Evolutionary conservation across 2,329 filamentous ascomycete genomes (phyloP).

Genomic region (Aspergillus clavatus): DNA sequence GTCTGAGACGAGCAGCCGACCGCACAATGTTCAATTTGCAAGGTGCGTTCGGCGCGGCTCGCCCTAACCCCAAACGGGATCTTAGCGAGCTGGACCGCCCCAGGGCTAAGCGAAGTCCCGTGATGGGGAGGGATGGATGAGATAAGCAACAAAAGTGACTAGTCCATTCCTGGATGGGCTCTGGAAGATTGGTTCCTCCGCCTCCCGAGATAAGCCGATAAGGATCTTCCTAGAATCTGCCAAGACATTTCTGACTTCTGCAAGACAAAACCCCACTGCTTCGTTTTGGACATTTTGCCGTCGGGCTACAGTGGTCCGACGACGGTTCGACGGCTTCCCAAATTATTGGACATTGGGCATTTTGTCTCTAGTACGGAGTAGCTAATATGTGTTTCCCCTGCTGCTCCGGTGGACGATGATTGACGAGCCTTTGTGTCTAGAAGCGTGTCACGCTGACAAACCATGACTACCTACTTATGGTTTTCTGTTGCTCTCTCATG

Average conservation of each 20-base stretch:
- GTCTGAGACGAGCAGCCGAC: conserved; percentile 16
- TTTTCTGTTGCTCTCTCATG: background rate
- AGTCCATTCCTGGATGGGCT: conserved; percentile 6
- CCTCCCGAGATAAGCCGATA: conserved; percentile 9
- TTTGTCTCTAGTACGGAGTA: conserved; percentile 2
- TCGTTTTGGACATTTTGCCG: conserved; percentile 14
- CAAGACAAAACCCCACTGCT: conserved; percentile 19
- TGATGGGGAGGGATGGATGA: too few species aligned
- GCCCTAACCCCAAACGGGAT: conserved; percentile 33
- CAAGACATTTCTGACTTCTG: too few species aligned
- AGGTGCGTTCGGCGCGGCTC: conserved; percentile 33
- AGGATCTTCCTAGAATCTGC: background rate
- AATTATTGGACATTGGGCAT: background rate
- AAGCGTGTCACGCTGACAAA: background rate
- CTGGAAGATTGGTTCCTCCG: conserved; percentile 14
- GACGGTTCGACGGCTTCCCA: conserved; percentile 8
- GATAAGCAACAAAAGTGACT: conserved; percentile 4
- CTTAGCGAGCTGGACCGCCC: conserved; percentile 31
- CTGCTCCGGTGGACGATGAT: conserved; percentile 7
- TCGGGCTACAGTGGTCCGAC: conserved; percentile 32
- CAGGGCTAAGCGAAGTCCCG: conserved; percentile 34
- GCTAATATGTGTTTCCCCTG: background rate
- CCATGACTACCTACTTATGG: background rate
- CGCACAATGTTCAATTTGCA: conserved; percentile 38
- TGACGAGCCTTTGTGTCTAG: background rate